Conservation (phyloP, 768 basidiomycete species). For the Russula abietina region DNA sequence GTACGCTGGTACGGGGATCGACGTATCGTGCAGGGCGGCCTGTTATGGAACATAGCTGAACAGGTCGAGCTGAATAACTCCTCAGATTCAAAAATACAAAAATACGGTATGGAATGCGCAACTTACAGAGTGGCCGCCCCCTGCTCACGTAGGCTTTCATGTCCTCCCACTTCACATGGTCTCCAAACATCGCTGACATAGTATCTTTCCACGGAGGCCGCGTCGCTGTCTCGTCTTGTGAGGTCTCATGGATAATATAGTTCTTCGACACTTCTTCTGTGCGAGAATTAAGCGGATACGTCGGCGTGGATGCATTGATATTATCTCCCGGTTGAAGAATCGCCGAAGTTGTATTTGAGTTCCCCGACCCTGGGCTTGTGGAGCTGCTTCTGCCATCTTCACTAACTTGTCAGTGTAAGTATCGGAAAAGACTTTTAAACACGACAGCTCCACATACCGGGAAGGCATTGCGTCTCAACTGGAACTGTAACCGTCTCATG, state of each 20-base stretch:
- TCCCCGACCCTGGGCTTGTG: neutral
- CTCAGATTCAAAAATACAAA: neutral
- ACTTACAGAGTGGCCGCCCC: slow-evolving; percentile 57
- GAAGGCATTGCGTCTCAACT: slow-evolving; percentile 31
- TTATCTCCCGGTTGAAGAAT: neutral
- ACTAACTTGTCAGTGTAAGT: slow-evolving; percentile 3
- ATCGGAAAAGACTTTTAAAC: too few relatives aligned
- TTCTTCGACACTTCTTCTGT: slow-evolving; percentile 55
- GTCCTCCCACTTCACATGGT: slow-evolving; percentile 77
- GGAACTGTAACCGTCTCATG: slow-evolving; percentile 50
- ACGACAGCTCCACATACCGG: slow-evolving; percentile 25
- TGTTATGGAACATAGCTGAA: slow-evolving; percentile 67
- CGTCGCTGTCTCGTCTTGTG: slow-evolving; percentile 39
- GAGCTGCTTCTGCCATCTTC: neutral
- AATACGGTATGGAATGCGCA: slow-evolving; percentile 17
- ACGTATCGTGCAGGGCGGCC: slow-evolving; percentile 71
- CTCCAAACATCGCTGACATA: slow-evolving; percentile 79
- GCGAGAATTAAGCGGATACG: neutral
- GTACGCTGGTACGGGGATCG: slow-evolving; percentile 75
- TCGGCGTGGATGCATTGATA: neutral
- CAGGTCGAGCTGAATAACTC: slow-evolving; percentile 49
- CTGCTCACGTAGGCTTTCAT: slow-evolving; percentile 59
- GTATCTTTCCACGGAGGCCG: slow-evolving; percentile 65
- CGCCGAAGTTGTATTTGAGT: neutral
- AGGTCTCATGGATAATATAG: slow-evolving; percentile 63